Conservation (phyloP, 148 eudicot species). For the Polygonum maritimum region DNA sequence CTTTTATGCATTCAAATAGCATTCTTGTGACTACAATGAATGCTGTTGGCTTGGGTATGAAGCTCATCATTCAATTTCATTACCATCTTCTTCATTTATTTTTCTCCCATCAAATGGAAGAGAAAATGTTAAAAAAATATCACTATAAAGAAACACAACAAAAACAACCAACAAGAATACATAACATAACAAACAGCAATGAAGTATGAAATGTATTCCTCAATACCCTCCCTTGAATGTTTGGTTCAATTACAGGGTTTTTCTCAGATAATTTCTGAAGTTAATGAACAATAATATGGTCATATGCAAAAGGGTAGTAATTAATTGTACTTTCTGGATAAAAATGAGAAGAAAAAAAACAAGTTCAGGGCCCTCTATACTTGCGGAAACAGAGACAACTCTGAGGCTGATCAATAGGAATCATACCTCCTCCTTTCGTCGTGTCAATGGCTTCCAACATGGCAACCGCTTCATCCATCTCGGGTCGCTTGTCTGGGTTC, state of each 20-base stretch:
- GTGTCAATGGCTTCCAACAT: conserved; percentile 89
- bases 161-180: neutral
- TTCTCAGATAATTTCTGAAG: neutral
- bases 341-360: neutral
- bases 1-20: neutral
- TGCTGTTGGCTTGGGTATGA: neutral
- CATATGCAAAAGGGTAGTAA: neutral
- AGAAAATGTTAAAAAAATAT: neutral
- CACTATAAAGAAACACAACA: neutral
- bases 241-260: neutral
- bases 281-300: conserved; percentile 7
- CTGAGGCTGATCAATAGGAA: conserved; percentile 78
- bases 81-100: neutral
- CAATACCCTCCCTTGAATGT: conserved; percentile 5
- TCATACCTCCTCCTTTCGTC: conserved; percentile 96
- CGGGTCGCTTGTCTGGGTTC: conserved; percentile 89
- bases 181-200: neutral
- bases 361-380: conserved; percentile 69
- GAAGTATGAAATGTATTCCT: conserved; percentile 1
- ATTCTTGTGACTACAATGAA: neutral
- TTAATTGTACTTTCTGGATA: neutral
- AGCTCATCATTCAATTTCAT: neutral
- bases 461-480: conserved; percentile 90
- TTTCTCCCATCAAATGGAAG: neutral
- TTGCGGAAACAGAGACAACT: conserved; percentile 79